Base-by-base conservation (phyloP, 306 rosid genomes). In the Malus orientalis region DNA sequence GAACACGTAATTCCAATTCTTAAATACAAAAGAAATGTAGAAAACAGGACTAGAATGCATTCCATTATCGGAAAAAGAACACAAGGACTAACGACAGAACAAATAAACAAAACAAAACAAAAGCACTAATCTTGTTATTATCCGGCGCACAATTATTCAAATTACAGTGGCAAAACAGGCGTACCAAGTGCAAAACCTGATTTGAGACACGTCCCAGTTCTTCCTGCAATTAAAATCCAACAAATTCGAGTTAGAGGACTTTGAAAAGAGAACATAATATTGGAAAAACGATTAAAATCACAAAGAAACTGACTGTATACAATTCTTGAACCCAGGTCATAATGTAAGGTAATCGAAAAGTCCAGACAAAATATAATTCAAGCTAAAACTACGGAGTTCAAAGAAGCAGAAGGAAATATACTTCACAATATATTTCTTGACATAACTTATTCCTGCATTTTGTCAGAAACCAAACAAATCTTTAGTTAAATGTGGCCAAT, bases 161-260 rank as follows among this genome's bases (percentile, higher is more conserved):
- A 14, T 30, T 8, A 11, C 32, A 51, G 65, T 27, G 13, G 25
- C 57, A 55, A 55, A 66, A 45, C 19, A 57, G 67, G 60, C 93
- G 77, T 88, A 93, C 97, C 89, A 81, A 71, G 76, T 86, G 65
- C 27, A 67, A 74, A 63, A 90, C 86, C 74, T 90, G 85, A 86
- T 90, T 80, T 15, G 86, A 84, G 14, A 87, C 87, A 42, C 67
- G 71, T 44, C 83, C 93, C 73, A 90, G 91, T 93, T 91, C 96
- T 87, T 75, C 86, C 94, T 94, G 94, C 73, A 78, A 73, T 70
- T 75, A 62, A 67, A 84, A 63, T 60, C 74, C 79, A 88, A 69
- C 76, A 82, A 76, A 54, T 30, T 73, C 55, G 72, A 59, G 49
- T 61, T 20, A 44, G 8, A 58, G 12, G n/a, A 54, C 30, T 1